Conservation (phyloP, 139 green algal genomes). For the Nannochloris sp. region DNA sequence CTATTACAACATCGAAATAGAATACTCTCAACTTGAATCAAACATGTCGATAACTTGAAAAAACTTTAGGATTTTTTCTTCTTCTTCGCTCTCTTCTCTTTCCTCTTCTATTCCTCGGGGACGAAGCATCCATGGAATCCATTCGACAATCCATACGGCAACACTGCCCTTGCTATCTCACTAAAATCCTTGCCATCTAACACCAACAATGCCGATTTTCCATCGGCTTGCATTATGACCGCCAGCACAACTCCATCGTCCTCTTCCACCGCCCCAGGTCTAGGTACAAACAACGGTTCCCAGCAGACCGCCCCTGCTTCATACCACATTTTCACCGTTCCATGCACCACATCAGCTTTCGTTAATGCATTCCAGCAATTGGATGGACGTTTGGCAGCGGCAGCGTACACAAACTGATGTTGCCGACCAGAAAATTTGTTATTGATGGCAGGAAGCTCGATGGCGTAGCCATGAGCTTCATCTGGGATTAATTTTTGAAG, state of each 20-base stretch:
- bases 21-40: too few species aligned
- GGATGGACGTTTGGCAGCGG: constrained; percentile 43
- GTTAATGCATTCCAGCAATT: constrained; percentile 60
- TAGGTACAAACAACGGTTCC: constrained; percentile 58
- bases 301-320: constrained; percentile 39
- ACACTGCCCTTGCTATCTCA: constrained; percentile 51
- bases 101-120: not conserved
- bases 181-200: constrained; percentile 48
- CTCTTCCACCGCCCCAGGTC: constrained; percentile 36
- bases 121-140: constrained; percentile 65
- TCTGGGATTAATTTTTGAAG: constrained; percentile 12
- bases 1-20: too few species aligned
- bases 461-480: constrained; percentile 1
- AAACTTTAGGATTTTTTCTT: too few species aligned
- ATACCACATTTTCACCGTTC: constrained; percentile 39
- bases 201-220: constrained; percentile 48
- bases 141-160: constrained; percentile 53
- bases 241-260: constrained; percentile 70
- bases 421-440: constrained; percentile 1
- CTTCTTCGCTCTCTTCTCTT: too few species aligned
- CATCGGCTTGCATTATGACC: constrained; percentile 32
- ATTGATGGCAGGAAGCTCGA: constrained; percentile 41
- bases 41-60: too few species aligned
- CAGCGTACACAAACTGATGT: constrained; percentile 49
- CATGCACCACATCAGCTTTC: constrained; percentile 45